phyloP scores from a whole-genome alignment of 2,329 filamentous ascomycete genomes.

The Penicillium verrucosum region DNA sequence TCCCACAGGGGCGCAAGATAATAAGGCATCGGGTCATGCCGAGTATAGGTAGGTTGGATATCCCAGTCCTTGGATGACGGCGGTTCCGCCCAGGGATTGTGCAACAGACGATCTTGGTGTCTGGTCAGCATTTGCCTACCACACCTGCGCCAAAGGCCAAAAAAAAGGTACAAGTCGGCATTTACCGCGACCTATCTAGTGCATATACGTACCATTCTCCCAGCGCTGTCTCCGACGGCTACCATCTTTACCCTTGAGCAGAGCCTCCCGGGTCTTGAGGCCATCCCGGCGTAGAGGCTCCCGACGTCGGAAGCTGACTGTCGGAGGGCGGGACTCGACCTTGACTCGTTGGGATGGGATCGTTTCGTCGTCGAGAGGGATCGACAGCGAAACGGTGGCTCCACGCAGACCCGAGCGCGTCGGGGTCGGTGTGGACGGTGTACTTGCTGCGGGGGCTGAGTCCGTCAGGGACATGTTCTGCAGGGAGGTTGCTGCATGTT shows the following conservation, averaged over 20 bases:
- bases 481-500: conserved; percentile 38
- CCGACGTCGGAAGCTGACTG: conserved; percentile 49
- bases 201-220: conserved; percentile 74
- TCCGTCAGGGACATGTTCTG: conserved; percentile 36
- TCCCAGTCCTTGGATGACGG: conserved; percentile 81
- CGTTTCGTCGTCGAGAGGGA: conserved; percentile 66
- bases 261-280: conserved; percentile 65
- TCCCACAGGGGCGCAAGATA: conserved; percentile 88
- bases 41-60: conserved; percentile 74
- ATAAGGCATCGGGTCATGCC: conserved; percentile 74
- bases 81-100: conserved; percentile 81
- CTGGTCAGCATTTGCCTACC: conserved; percentile 22
- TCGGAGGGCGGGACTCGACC: conserved; percentile 29
- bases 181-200: not conserved
- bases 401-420: conserved; percentile 49
- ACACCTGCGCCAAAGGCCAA: not conserved
- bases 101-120: conserved; percentile 70
- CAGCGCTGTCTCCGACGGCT: conserved; percentile 80
- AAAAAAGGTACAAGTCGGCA: not conserved
- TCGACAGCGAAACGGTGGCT: conserved; percentile 64
- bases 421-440: conserved; percentile 54
- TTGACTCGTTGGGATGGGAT: conserved; percentile 30
- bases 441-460: conserved; percentile 12
- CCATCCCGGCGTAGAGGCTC: conserved; percentile 59
- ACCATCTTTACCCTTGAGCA: conserved; percentile 88